Conservation (phyloP, 306 rosid species). For the Vigna reflexopilosa region DNA sequence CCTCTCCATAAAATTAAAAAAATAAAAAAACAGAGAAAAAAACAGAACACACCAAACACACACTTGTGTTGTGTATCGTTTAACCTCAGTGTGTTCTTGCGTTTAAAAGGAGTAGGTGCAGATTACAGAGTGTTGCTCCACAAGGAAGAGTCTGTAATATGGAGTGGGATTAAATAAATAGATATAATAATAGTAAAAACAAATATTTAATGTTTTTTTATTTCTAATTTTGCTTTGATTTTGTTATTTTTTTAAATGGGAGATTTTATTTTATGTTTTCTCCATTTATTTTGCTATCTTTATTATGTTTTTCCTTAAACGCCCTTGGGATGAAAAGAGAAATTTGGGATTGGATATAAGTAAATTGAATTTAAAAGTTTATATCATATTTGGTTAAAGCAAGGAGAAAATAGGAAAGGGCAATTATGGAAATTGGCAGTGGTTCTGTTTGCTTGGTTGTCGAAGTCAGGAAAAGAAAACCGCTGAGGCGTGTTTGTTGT, state of each 20-base stretch:
- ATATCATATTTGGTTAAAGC: not conserved
- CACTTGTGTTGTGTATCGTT: constrained; percentile 19
- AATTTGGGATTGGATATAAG: constrained; percentile 20
- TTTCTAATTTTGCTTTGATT: constrained; percentile 15
- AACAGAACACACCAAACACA: not conserved
- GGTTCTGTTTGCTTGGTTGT: constrained; percentile 60
- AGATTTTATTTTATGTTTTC: constrained; percentile 30
- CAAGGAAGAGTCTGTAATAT: not conserved
- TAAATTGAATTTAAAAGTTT: not conserved
- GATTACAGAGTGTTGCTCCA: not conserved
- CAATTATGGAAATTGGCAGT: constrained; percentile 36
- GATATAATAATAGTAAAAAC: not conserved
- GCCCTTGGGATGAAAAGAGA: constrained; percentile 43
- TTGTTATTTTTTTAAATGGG: constrained; percentile 42
- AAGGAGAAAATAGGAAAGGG: constrained; percentile 38
- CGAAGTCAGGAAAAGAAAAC: constrained; percentile 79
- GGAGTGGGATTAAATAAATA: not conserved
- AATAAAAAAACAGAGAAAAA: constrained; percentile 35
- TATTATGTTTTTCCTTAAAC: constrained; percentile 41
- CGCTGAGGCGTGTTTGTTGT: constrained; percentile 47
- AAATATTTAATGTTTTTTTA: not conserved
- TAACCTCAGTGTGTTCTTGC: constrained; percentile 31
- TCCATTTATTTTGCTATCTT: constrained; percentile 36
- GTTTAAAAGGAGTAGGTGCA: constrained; percentile 39
- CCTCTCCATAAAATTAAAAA: constrained; percentile 60